Conservation (phyloP, 2,329 filamentous ascomycete genomes). For the Sarocladium strictum region DNA sequence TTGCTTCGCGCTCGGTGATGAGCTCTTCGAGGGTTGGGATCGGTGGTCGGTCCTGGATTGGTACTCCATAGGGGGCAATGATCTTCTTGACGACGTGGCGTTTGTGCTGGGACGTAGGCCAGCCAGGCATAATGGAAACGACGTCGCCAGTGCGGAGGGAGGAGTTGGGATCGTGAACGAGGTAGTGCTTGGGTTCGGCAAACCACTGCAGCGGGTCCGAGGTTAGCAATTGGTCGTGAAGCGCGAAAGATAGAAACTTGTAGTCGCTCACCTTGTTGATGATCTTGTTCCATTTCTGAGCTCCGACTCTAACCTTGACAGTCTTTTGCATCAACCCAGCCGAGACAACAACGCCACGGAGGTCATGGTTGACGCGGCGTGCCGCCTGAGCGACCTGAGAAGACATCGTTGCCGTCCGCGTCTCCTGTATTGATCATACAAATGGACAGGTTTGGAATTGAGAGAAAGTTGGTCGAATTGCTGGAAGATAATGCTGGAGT, state of each 20-base stretch:
- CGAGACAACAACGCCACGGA: constrained; percentile 68
- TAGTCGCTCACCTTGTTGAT: constrained; percentile 59
- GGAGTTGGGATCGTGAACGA: constrained; percentile 73
- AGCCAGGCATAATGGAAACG: constrained; percentile 62
- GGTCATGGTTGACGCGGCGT: constrained; percentile 40
- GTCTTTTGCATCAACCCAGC: constrained; percentile 73
- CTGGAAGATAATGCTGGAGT: neutral
- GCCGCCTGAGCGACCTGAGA: constrained; percentile 35
- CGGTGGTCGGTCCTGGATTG: constrained; percentile 57
- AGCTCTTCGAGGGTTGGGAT: constrained; percentile 61
- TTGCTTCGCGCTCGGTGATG: constrained; percentile 45
- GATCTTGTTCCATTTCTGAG: constrained; percentile 64
- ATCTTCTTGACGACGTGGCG: constrained; percentile 71
- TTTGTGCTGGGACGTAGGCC: constrained; percentile 60
- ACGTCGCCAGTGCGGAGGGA: constrained; percentile 71
- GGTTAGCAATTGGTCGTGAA: neutral
- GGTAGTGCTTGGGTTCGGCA: constrained; percentile 55
- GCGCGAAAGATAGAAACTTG: neutral
- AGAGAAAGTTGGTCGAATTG: neutral
- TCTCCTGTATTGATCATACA: too few species aligned
- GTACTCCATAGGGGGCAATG: constrained; percentile 60
- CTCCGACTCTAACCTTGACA: constrained; percentile 69
- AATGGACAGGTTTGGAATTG: too few species aligned
- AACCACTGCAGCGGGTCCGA: constrained; percentile 47
- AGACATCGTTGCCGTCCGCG: constrained; percentile 25